These are phyloP conservation scores for Calonectria hawksworthii DNA, from an alignment of 2,329 filamentous ascomycete genomes.

Conservation along the genomic window DNA sequence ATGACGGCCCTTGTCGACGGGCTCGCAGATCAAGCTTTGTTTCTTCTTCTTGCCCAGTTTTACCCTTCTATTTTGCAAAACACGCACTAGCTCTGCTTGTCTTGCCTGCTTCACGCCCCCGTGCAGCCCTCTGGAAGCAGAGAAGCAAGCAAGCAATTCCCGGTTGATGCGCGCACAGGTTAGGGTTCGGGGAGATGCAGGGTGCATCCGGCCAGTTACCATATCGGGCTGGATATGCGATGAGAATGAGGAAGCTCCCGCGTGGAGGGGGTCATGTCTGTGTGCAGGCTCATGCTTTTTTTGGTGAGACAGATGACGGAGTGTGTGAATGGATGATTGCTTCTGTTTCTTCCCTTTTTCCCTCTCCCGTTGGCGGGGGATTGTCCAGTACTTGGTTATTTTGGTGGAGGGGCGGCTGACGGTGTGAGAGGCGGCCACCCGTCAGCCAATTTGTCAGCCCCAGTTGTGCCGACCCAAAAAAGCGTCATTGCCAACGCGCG, in stretches of 20 bases:
- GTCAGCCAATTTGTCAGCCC: slow-evolving; percentile 22
- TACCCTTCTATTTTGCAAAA: neutral
- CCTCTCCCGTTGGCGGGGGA: neutral
- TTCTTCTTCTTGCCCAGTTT: neutral
- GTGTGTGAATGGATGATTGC: neutral
- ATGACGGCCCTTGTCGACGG: neutral
- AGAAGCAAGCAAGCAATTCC: neutral
- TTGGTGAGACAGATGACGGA: slow-evolving; percentile 7
- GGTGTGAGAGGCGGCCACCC: neutral
- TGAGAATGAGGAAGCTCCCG: neutral
- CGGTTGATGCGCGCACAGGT: neutral
- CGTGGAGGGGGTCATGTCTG: neutral
- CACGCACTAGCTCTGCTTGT: neutral
- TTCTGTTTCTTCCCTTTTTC: neutral
- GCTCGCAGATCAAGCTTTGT: neutral
- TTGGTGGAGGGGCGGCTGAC: slow-evolving; percentile 9
- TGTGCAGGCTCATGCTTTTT: neutral
- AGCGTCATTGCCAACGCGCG: slow-evolving; percentile 6
- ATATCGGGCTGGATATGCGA: neutral
- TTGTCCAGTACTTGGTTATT: slow-evolving; percentile 17
- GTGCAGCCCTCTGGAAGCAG: neutral
- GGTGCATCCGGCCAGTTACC: slow-evolving; percentile 3
- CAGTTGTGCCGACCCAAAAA: neutral
- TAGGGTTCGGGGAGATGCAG: slow-evolving; percentile 3
- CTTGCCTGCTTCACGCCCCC: too few species aligned